Evolutionary conservation across 2,329 filamentous ascomycete genomes (phyloP), one percentile per base, ranked within the genome.

Genomic region (Beauveria rudraprayagi): DNA sequence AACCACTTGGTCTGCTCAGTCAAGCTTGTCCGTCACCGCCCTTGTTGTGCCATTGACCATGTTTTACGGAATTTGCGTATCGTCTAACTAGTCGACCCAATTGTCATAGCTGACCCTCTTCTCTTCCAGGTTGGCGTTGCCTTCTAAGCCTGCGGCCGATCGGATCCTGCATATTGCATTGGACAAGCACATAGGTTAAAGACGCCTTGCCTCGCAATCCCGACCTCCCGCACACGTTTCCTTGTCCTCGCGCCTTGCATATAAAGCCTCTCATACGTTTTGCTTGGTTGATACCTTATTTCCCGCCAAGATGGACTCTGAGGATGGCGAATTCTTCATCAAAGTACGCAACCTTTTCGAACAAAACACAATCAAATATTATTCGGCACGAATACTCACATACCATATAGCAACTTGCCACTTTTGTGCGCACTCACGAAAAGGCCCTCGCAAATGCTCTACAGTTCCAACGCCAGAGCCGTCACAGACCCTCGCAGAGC

Each of bases 401-500:
- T 44, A 24, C n/a, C 43, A 34, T 58, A 63, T 73, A 97, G 93
- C 94, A 96, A 82, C 83, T 99, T 73, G 92, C 93, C 72, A 88
- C 88, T 77, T 97, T 96, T 77, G 92, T 99, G 76, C 91, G 92
- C 65, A 96, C 92, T 61, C 92, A 99, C 79, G 94, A 99, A 77
- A 96, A 96, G 78, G 93, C 92, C 43, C 84, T 99, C 65, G 94
- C 94, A 72, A 97, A 97, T 78, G 93, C 93, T 69, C 80, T 97
- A 65, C 93, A 97, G 75, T 82, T 95, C 68, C 73, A 74, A 61
- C 88, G 88, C 73, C 87, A 90, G 69, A 79, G 84, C 64, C 88
- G 87, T 69, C 86, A 92, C 85, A 84, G 83, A 66, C 76, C 84
- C 61, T 86, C 88, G 14, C 84, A 87, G 68, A 87, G 83, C 70